Base-by-base conservation (phyloP, 2,329 filamentous ascomycete genomes). In the Raffaelea albimanens region DNA sequence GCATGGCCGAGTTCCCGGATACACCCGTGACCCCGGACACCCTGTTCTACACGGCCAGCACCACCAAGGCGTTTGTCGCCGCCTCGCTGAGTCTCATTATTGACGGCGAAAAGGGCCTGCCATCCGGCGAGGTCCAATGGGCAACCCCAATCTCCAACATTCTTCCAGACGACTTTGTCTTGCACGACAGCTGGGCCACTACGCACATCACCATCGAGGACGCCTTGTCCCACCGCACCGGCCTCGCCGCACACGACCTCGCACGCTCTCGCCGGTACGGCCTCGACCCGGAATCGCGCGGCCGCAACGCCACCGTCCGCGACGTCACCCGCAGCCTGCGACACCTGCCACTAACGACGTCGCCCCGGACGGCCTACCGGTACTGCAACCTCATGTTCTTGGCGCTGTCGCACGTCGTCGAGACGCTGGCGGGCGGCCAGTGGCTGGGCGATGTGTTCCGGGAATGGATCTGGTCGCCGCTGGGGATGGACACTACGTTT, bases 341-440 rank as follows among this genome's bases (percentile, higher is more conserved):
- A 3, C 56, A 74, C 53, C 59, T 76, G 4, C 65, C 62, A 2
- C 57, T 70, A 34, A 66, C 59, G 8, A 58, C 60, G 5, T 53
- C 66, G 23, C 59, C 70, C 18, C 63, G 72, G 13, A 67, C 65
- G 0, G 59, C 55, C 11, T 73, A 58, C 43, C 65, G 72, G 52
- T 79, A 78, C 58, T 69, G 65, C 61, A 78, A 78, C 55, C 58
- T 72, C 20, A 72, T 77, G 68, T 79, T 64, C 56, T 65, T 67
- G 33, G 67, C 67, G 1, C 67, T 69, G 0, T 60, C 67, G n/a
- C 66, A 75, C 54, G 61, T 64, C 3, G 55, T 75, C 8, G 65
- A 76, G 57, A 66, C 59, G 2, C 56, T 72, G 1, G 69, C 67
- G 29, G 52, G 2, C 4, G 54, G 3, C 2, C 45, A 45, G 8